phyloP scores from a whole-genome alignment of 2,329 filamentous ascomycete species.

The Myrmaecium sp. region DNA sequence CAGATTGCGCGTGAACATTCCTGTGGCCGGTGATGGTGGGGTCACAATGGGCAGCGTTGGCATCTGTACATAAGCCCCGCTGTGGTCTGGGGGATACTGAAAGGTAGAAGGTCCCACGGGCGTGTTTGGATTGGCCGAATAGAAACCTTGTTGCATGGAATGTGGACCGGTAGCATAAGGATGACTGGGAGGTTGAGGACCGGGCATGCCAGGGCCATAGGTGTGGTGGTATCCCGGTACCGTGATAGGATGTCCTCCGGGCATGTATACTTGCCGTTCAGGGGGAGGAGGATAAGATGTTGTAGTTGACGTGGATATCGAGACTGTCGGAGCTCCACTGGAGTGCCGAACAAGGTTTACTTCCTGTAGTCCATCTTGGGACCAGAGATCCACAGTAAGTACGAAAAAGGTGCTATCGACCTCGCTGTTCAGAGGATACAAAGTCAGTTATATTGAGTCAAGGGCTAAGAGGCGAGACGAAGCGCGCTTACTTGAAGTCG shows the following conservation, averaged over 20 bases:
- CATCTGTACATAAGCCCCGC: constrained; percentile 5
- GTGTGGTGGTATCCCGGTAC: constrained; percentile 4
- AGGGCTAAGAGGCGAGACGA: background rate
- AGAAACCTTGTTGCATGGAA: constrained; percentile 4
- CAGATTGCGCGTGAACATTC: constrained; percentile 88
- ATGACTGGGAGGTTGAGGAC: constrained; percentile 3
- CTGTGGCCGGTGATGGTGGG: constrained; percentile 38
- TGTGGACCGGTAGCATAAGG: constrained; percentile 1
- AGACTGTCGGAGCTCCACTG: constrained; percentile 43
- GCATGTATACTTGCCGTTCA: constrained; percentile 13
- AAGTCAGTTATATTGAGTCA: no score
- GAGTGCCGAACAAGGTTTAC: constrained; percentile 54
- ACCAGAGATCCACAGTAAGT: constrained; percentile 53
- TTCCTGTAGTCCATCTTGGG: constrained; percentile 40
- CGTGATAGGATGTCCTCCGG: no score
- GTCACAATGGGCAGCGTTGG: constrained; percentile 8
- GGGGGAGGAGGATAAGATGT: constrained; percentile 52
- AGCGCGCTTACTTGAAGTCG: constrained; percentile 52
- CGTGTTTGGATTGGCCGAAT: constrained; percentile 7
- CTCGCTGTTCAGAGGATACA: constrained; percentile 37
- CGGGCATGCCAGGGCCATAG: constrained; percentile 4
- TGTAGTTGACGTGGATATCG: constrained; percentile 65
- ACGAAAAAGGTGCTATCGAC: constrained; percentile 53
- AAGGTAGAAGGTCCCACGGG: constrained; percentile 8
- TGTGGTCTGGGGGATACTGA: no score